phyloP scores from a whole-genome alignment of 164 flowering plant species.

The Vitis rupestris region DNA sequence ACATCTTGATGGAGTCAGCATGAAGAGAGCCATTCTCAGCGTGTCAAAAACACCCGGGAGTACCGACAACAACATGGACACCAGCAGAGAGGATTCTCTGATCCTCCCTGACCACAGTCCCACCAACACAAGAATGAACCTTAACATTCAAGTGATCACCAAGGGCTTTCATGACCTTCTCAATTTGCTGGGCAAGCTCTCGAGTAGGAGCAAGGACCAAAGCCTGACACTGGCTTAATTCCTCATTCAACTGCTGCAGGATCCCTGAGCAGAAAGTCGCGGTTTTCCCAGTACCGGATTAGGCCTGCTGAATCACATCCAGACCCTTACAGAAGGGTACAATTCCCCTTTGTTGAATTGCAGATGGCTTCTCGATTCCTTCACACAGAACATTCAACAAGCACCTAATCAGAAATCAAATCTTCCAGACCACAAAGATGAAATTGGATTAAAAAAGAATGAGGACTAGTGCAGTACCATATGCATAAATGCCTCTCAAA shows the following conservation, averaged over 20 bases:
- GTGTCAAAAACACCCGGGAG: slow-evolving; percentile 59
- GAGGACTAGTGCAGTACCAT: slow-evolving; percentile 18
- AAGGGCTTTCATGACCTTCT: slow-evolving; percentile 57
- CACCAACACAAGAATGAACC: slow-evolving; percentile 63
- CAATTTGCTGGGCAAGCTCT: slow-evolving; percentile 55
- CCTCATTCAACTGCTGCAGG: slow-evolving; percentile 49
- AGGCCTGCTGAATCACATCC: slow-evolving; percentile 55
- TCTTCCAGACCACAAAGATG: too few relatives aligned
- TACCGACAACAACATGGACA: slow-evolving; percentile 55
- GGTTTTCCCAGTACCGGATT: slow-evolving; percentile 57
- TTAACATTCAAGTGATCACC: slow-evolving; percentile 52
- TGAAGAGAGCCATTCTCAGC: slow-evolving; percentile 48
- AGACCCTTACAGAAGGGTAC: slow-evolving; percentile 55
- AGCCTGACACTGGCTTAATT: slow-evolving; percentile 39
- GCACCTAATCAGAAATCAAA: too few relatives aligned
- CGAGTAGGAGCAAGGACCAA: slow-evolving; percentile 53
- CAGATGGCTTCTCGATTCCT: slow-evolving; percentile 47
- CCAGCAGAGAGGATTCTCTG: slow-evolving; percentile 45
- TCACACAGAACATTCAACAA: too few relatives aligned
- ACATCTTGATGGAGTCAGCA: slow-evolving; percentile 41
- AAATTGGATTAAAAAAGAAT: background rate
- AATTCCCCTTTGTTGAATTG: slow-evolving; percentile 59
- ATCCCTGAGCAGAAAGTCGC: slow-evolving; percentile 58
- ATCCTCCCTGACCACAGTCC: slow-evolving; percentile 51
- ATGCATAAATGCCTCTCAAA: slow-evolving; percentile 45